A percentile compares a stretch with the other conserved stretches of the same genome.
phyloP scores from a whole-genome alignment of 257 asterid genomes.

The Scutellaria minor region DNA sequence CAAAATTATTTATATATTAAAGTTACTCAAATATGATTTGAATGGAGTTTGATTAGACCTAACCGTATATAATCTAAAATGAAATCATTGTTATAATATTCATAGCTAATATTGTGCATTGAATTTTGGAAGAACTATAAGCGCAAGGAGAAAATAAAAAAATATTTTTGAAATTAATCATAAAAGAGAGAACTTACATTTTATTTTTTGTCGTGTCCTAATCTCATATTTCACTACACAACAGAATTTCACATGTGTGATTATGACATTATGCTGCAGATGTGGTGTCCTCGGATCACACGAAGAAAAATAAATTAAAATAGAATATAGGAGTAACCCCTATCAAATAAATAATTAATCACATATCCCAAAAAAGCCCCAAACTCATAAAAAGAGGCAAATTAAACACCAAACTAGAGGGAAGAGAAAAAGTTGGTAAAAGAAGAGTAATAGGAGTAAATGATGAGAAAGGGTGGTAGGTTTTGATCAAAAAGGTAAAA shows the following conservation, averaged over 20 bases:
- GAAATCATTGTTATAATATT: no score
- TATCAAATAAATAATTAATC: no score
- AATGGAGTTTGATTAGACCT: no score
- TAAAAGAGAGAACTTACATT: background rate
- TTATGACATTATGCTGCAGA: background rate
- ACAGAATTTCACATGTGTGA: background rate
- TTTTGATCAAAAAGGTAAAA: slow-evolving; percentile 22
- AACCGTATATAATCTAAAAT: no score
- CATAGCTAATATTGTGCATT: background rate
- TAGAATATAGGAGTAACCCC: background rate
- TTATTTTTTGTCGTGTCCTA: background rate
- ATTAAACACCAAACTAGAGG: slow-evolving; percentile 20
- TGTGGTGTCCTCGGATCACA: no score
- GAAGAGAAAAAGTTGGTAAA: slow-evolving; percentile 21
- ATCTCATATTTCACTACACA: background rate
- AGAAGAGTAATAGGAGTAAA: slow-evolving; percentile 20
- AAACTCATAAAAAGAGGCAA: background rate
- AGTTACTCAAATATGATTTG: no score
- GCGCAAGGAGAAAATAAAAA: no score
- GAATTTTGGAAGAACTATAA: background rate
- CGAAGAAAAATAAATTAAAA: background rate
- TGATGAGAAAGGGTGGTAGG: slow-evolving; percentile 25
- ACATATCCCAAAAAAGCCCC: slow-evolving; percentile 9
- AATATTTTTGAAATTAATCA: background rate
- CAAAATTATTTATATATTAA: no score